Percentiles rank a stretch among this genome's conserved stretches.
These are phyloP conservation scores for Buddleja alternifolia DNA, from an alignment of 257 asterid species.

Conservation along the genomic window DNA sequence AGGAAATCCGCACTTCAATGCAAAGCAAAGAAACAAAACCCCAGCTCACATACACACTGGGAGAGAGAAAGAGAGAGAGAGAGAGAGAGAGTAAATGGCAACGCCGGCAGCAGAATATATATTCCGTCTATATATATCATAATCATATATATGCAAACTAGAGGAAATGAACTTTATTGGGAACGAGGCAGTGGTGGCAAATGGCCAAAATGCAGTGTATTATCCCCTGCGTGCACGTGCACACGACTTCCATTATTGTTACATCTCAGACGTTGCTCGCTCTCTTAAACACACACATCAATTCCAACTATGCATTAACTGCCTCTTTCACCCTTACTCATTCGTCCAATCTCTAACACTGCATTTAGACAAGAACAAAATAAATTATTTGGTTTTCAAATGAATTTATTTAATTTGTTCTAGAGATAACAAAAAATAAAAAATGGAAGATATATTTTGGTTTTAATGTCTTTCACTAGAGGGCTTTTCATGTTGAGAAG, in stretches of 20 bases:
- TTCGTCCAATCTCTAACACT: neutral
- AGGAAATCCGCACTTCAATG: constrained; percentile 7
- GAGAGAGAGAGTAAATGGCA: neutral
- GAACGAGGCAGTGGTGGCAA: constrained; percentile 25
- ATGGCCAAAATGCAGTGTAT: constrained; percentile 27
- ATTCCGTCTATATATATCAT: too few relatives aligned
- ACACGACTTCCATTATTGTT: constrained; percentile 35
- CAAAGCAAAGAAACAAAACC: neutral
- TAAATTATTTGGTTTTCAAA: too few relatives aligned
- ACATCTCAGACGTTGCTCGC: constrained; percentile 4
- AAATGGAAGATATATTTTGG: too few relatives aligned
- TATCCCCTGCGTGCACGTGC: constrained; percentile 59
- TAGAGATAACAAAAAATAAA: too few relatives aligned
- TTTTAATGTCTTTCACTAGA: too few relatives aligned
- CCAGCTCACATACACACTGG: too few relatives aligned
- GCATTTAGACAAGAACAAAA: too few relatives aligned
- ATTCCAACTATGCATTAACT: constrained; percentile 24
- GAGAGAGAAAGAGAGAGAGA: too few relatives aligned
- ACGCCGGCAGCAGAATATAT: constrained; percentile 33
- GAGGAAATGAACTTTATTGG: constrained; percentile 23
- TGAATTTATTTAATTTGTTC: too few relatives aligned
- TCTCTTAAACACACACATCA: too few relatives aligned
- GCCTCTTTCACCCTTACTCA: constrained; percentile 31
- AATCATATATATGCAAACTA: too few relatives aligned
- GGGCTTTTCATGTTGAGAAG: too few relatives aligned